Conservation (phyloP, 805 yeast species). For the Priceomyces melissophilus region DNA sequence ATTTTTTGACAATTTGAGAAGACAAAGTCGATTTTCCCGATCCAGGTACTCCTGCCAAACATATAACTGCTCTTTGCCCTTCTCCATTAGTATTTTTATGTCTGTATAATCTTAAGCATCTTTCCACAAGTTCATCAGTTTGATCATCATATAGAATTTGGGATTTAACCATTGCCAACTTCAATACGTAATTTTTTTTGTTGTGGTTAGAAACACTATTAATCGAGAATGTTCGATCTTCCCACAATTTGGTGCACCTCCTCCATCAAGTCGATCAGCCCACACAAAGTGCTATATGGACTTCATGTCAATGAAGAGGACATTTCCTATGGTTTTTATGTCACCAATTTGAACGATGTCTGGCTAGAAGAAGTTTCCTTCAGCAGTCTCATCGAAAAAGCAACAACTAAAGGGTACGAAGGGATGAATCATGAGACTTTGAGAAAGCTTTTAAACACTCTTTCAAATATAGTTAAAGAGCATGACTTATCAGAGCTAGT, state of each 20-base stretch:
- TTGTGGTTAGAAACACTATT: neutral
- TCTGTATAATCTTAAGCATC: slow-evolving; percentile 7
- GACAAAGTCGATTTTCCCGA: slow-evolving; percentile 79
- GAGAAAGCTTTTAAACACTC: slow-evolving; percentile 12
- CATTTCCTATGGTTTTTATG: slow-evolving; percentile 18
- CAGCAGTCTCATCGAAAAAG: slow-evolving; percentile 14
- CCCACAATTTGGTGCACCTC: slow-evolving; percentile 13
- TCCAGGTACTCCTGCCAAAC: slow-evolving; percentile 79
- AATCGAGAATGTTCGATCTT: slow-evolving; percentile 7
- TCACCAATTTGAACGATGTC: slow-evolving; percentile 24
- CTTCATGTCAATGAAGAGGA: slow-evolving; percentile 3
- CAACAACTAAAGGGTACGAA: slow-evolving; percentile 24
- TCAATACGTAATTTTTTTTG: too few relatives aligned
- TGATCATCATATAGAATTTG: slow-evolving; percentile 7
- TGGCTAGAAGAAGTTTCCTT: slow-evolving; percentile 22
- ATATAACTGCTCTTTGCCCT: slow-evolving; percentile 45
- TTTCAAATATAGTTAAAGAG: slow-evolving; percentile 1
- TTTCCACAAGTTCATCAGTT: slow-evolving; percentile 7
- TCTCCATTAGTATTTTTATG: neutral
- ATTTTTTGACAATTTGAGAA: slow-evolving; percentile 30
- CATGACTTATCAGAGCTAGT: too few relatives aligned
- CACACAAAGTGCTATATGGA: slow-evolving; percentile 14
- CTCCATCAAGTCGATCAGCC: neutral
- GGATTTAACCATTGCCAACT: neutral
- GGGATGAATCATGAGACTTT: slow-evolving; percentile 19